Evolutionary conservation across 2,329 filamentous ascomycete species (phyloP).

Genomic region (Botryosphaeria dothidea): DNA sequence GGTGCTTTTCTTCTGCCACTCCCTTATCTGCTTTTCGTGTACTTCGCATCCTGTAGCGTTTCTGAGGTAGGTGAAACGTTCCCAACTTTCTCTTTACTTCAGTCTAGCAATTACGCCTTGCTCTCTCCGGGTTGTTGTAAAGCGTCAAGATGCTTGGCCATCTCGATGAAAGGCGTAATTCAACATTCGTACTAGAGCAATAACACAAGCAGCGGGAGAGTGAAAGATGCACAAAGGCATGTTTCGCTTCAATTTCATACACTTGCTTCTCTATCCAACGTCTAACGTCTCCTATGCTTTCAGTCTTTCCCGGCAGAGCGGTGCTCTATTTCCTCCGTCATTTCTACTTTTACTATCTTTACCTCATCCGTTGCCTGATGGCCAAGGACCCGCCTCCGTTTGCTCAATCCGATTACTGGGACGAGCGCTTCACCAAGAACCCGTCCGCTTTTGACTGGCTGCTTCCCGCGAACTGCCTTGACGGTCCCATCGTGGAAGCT

Average conservation of each 20-base stretch:
- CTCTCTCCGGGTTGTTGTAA: background rate
- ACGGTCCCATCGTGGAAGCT: conserved; percentile 30
- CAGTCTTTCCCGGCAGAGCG: conserved; percentile 5
- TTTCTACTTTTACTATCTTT: background rate
- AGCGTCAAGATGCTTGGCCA: background rate
- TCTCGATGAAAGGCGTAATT: background rate
- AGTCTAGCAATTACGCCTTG: too few relatives aligned
- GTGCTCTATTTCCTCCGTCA: background rate
- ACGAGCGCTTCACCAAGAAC: conserved; percentile 37
- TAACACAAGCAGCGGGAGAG: background rate
- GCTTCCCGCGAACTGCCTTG: conserved; percentile 31
- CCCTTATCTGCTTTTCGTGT: background rate
- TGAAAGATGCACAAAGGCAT: conserved; percentile 7
- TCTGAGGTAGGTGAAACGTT: background rate
- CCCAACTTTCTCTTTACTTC: background rate
- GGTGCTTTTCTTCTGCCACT: background rate
- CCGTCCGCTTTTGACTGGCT: conserved; percentile 42
- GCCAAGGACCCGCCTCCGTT: conserved; percentile 32
- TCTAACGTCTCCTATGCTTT: background rate
- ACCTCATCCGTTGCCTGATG: conserved; percentile 22
- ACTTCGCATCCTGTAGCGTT: background rate
- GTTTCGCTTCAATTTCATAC: background rate
- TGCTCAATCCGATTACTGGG: conserved; percentile 38
- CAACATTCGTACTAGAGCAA: background rate
- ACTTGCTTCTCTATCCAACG: background rate